phyloP scores from a whole-genome alignment of 768 basidiomycete genomes.

The Fomitopsis pulvina region DNA sequence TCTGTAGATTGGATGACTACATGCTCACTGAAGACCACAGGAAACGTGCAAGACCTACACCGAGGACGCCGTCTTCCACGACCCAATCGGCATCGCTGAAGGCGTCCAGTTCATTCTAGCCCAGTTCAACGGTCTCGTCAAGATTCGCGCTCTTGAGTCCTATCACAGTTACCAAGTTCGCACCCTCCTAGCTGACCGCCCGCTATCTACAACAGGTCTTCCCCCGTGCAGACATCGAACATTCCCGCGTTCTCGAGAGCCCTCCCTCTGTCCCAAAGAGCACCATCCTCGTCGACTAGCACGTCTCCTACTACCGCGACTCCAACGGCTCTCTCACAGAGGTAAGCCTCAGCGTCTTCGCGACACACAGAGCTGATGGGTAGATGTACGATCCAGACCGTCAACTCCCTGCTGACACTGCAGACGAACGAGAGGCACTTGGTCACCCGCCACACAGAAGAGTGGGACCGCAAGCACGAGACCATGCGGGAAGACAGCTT shows the following conservation, averaged over 20 bases:
- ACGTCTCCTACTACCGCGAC: constrained; percentile 38
- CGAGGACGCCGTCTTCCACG: constrained; percentile 36
- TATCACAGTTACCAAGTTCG: neutral
- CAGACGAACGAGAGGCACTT: constrained; percentile 31
- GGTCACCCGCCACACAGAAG: constrained; percentile 34
- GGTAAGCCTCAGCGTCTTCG: constrained; percentile 14
- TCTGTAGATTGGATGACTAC: neutral
- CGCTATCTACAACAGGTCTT: constrained; percentile 24
- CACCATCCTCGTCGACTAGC: constrained; percentile 39
- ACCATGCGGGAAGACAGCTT: constrained; percentile 34
- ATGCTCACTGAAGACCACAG: constrained; percentile 16
- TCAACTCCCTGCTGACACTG: constrained; percentile 38
- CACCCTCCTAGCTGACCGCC: neutral
- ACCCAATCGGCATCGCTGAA: constrained; percentile 39
- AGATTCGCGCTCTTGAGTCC: constrained; percentile 20
- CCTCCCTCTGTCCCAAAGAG: constrained; percentile 30
- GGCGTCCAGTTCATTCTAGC: constrained; percentile 33
- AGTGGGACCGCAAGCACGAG: constrained; percentile 36
- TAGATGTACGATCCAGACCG: constrained; percentile 16
- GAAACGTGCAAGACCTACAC: constrained; percentile 36
- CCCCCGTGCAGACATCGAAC: constrained; percentile 34
- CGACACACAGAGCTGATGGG: neutral
- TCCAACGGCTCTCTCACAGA: constrained; percentile 35
- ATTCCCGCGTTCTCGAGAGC: constrained; percentile 35
- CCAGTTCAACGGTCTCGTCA: constrained; percentile 38